Conservation (phyloP, 2,329 filamentous ascomycete genomes). For the Calonectria leucothoes region DNA sequence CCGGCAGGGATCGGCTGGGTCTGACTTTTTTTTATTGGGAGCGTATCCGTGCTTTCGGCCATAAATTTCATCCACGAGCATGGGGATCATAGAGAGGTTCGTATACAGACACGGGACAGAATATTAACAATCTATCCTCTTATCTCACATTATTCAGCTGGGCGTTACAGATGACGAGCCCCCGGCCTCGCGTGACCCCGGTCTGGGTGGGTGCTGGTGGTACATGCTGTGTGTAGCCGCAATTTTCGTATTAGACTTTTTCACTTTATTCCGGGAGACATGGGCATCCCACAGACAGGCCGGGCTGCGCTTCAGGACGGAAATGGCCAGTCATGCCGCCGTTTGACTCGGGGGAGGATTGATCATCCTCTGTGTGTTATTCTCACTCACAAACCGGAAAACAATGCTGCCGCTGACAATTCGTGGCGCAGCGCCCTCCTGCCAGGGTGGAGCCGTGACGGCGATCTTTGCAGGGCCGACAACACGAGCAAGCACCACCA, state of each 20-base stretch:
- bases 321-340: background rate
- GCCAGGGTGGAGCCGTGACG: slow-evolving; percentile 29
- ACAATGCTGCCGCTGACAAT: slow-evolving; percentile 26
- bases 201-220: too few relatives aligned
- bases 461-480: slow-evolving; percentile 19
- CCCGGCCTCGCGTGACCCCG: background rate
- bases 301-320: background rate
- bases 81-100: background rate
- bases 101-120: background rate
- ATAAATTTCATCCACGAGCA: background rate
- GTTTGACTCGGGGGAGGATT: background rate
- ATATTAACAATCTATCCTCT: background rate
- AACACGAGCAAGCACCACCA: slow-evolving; percentile 1
- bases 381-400: background rate
- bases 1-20: slow-evolving; percentile 4
- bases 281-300: background rate
- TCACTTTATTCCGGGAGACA: background rate
- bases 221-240: background rate
- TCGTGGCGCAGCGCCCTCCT: slow-evolving; percentile 37
- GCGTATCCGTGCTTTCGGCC: slow-evolving; percentile 6
- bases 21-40: background rate
- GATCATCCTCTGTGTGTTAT: background rate
- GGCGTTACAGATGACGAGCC: background rate
- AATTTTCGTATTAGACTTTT: slow-evolving; percentile 6
- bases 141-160: background rate